phyloP scores from a whole-genome alignment of 2,329 filamentous ascomycete species.

The Epichloe sylvatica region DNA sequence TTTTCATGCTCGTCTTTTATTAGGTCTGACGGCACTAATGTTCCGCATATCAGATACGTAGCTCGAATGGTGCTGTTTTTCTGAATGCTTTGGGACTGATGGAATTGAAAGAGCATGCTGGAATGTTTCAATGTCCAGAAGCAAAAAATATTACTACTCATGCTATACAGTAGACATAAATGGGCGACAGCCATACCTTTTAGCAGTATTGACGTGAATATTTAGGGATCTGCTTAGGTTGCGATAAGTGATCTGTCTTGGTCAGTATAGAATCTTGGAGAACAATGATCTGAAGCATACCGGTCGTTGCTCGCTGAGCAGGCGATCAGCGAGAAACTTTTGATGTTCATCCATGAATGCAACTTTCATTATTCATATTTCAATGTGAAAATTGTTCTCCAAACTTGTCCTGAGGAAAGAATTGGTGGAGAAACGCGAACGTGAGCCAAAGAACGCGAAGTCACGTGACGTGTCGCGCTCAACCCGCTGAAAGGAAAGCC shows the following conservation, averaged over 20 bases:
- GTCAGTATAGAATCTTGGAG: neutral
- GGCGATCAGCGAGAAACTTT: conserved; percentile 58
- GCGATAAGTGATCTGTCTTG: conserved; percentile 66
- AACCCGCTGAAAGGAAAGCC: no score
- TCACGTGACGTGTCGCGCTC: conserved; percentile 19
- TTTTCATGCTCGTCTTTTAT: conserved; percentile 42
- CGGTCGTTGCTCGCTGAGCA: conserved; percentile 61
- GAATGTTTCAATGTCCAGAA: neutral
- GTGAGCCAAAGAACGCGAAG: conserved; percentile 13
- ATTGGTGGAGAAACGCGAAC: neutral
- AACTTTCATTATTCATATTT: neutral
- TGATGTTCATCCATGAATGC: conserved; percentile 46
- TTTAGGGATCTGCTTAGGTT: conserved; percentile 69
- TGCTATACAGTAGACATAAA: neutral
- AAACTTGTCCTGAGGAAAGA: neutral
- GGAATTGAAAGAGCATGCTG: conserved; percentile 85
- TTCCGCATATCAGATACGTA: conserved; percentile 78
- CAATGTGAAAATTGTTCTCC: neutral
- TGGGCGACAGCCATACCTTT: conserved; percentile 48
- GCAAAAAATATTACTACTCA: neutral
- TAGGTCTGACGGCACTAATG: conserved; percentile 8
- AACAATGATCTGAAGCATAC: conserved; percentile 31
- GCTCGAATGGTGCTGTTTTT: conserved; percentile 65
- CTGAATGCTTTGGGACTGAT: conserved; percentile 72
- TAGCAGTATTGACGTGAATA: conserved; percentile 75